A percentile compares a stretch with the other conserved stretches of the same genome.
Conservation (phyloP, 176 grass and related monocot species). For the Triticum turgidum region DNA sequence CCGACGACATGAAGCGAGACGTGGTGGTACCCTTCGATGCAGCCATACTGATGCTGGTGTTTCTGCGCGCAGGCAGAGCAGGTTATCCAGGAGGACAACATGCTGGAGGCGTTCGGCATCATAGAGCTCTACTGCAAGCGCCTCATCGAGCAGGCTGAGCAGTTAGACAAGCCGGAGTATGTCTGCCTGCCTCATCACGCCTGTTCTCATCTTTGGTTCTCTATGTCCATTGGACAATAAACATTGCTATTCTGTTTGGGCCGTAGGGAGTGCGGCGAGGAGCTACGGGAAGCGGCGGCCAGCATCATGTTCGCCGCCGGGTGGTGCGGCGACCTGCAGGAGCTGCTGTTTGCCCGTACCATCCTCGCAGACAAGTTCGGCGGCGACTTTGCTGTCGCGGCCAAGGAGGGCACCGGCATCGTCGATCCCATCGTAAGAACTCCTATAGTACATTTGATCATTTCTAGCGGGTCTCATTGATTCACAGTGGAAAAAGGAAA, state of each 20-base stretch:
- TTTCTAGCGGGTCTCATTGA: neutral
- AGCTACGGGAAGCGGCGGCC: slow-evolving; percentile 30
- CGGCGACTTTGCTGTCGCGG: neutral
- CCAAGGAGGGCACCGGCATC: slow-evolving; percentile 23
- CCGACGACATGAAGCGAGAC: neutral
- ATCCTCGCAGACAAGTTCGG: slow-evolving; percentile 53
- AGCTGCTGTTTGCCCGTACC: slow-evolving; percentile 31
- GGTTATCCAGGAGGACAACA: slow-evolving; percentile 48
- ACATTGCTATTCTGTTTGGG: neutral
- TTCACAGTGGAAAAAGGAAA: neutral
- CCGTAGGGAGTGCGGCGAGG: slow-evolving; percentile 36
- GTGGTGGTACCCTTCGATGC: neutral
- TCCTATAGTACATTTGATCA: neutral
- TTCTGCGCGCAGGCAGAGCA: slow-evolving; percentile 28
- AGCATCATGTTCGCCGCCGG: slow-evolving; percentile 41
- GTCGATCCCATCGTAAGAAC: slow-evolving; percentile 33
- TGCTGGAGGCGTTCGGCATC: slow-evolving; percentile 42
- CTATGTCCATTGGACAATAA: neutral
- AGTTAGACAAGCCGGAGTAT: slow-evolving; percentile 36
- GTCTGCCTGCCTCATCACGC: neutral
- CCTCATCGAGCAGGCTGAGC: slow-evolving; percentile 17
- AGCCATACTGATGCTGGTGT: neutral
- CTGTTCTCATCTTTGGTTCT: neutral
- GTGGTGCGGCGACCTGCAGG: slow-evolving; percentile 40
- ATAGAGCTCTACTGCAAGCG: slow-evolving; percentile 50